Base-by-base conservation (phyloP, 805 yeast genomes). In the Jamesozyma rosinii region DNA sequence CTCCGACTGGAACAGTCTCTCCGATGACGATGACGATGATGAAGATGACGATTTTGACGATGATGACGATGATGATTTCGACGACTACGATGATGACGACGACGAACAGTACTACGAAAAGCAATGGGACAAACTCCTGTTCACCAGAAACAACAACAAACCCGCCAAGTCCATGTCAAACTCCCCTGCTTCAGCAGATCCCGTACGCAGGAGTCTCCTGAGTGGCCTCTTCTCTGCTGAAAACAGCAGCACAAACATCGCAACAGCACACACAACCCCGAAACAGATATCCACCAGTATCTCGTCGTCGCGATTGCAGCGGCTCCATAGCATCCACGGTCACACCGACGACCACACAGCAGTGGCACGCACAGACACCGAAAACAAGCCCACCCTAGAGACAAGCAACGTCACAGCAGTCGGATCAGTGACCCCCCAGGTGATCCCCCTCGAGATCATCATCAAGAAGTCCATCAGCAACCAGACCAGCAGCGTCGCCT, bases 1-100 rank as follows among this genome's bases (percentile, higher is more conserved):
- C 30, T 59, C 65, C 4, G 64, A 57, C 41, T 59, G 63, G 63
- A 56, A 59, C 40, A 50, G 58, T n/a, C 37, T 58, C 27, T 51
- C 54, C 10, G 53, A 49, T 10, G 48, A 54, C 26, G 57, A 53
- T 20, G 55, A 53, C 17, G 58, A 51, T 10, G 53, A 53, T 15
- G 53, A 51, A 17, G 46, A 45, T 42, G 45, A 47, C 10, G 43
- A 49, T 15, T 53, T 45, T 10, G 50, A 49, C 11, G 47, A 49
- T 37, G 52, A 46, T 24, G 52, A 50, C 14, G 55, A 57, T 17
- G 52, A 51, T 30, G 50, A 45, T 35, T 46, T 46, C 22, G 44
- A 42, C 1, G 50, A 53, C n/a, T 50, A 49, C 17, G 60, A 54
- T 27, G 61, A 56, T 17, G 61, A 58, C 17, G 63, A 58, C 30